Percentiles rank a stretch among this genome's conserved stretches.
Evolutionary conservation across 1,284 basidiomycete genomes (phyloP).

Genomic region (Cutaneotrichosporon dermatis): DNA sequence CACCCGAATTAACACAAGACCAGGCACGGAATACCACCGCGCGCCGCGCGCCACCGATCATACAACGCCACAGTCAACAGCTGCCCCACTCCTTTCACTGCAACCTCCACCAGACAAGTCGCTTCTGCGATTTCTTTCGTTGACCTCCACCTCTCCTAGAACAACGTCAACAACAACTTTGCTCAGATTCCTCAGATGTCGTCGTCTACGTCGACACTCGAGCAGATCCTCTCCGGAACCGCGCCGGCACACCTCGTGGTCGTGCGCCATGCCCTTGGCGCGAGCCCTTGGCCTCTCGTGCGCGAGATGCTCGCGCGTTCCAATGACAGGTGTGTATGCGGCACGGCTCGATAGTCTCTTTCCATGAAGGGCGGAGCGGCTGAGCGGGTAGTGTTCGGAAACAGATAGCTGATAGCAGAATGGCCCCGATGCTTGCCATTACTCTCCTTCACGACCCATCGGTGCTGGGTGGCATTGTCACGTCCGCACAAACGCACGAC

Average conservation of each 20-base stretch:
- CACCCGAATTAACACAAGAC: too few species aligned
- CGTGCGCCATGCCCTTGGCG: constrained; percentile 18
- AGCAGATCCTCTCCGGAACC: constrained; percentile 30
- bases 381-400: too few species aligned
- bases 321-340: too few species aligned
- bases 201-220: constrained; percentile 17
- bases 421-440: neutral
- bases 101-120: too few species aligned
- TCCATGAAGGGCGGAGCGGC: too few species aligned
- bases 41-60: too few species aligned
- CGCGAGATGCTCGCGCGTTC: constrained; percentile 7
- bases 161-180: neutral
- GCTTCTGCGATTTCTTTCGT: neutral
- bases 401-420: constrained; percentile 9
- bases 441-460: neutral
- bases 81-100: too few species aligned
- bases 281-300: constrained; percentile 7
- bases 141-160: neutral
- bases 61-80: too few species aligned
- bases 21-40: too few species aligned
- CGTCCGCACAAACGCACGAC: constrained; percentile 4
- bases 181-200: neutral
- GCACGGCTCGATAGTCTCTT: too few species aligned
- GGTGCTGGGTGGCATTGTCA: neutral
- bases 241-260: constrained; percentile 40